A percentile compares a stretch with the other conserved stretches of the same genome.
phyloP scores from a whole-genome alignment of 371 early-diverging fungal species.

The Choanephora cucurbitarum region DNA sequence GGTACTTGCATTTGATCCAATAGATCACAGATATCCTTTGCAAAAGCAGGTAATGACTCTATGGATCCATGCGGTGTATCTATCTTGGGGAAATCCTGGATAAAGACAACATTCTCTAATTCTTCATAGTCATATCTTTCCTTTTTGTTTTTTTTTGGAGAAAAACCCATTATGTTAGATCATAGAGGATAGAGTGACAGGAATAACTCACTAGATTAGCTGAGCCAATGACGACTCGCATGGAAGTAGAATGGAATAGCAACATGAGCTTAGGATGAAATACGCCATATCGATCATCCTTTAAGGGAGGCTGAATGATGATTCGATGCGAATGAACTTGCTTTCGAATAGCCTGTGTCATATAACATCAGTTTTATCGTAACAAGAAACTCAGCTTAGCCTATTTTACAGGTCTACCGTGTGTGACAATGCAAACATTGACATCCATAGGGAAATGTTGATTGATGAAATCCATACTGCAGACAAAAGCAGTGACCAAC shows the following conservation, averaged over 20 bases:
- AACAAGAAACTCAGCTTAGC: no score
- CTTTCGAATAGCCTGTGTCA: conserved; percentile 28
- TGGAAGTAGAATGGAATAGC: conserved; percentile 31
- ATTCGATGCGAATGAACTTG: conserved; percentile 30
- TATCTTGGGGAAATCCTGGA: conserved; percentile 45
- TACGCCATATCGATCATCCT: conserved; percentile 36
- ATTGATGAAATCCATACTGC: conserved; percentile 44
- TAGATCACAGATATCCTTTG: conserved; percentile 34
- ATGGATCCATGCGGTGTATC: conserved; percentile 3
- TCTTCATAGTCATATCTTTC: conserved; percentile 46
- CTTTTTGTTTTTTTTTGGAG: conserved; percentile 7
- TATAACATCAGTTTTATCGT: no score
- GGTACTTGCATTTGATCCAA: conserved; percentile 44
- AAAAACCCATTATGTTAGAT: neutral
- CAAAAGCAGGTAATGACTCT: conserved; percentile 31
- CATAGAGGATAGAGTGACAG: neutral
- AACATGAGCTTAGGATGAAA: conserved; percentile 53
- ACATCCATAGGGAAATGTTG: conserved; percentile 36
- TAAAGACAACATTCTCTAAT: conserved; percentile 51
- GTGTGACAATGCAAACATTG: conserved; percentile 43
- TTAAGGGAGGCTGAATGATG: conserved; percentile 41
- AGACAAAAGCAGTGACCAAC: conserved; percentile 43
- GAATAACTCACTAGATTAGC: conserved; percentile 41
- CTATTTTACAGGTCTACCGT: conserved; percentile 43
- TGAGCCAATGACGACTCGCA: conserved; percentile 51